Conservation (phyloP, 2,329 filamentous ascomycete genomes). For the Ceratocystis eucalypticola region DNA sequence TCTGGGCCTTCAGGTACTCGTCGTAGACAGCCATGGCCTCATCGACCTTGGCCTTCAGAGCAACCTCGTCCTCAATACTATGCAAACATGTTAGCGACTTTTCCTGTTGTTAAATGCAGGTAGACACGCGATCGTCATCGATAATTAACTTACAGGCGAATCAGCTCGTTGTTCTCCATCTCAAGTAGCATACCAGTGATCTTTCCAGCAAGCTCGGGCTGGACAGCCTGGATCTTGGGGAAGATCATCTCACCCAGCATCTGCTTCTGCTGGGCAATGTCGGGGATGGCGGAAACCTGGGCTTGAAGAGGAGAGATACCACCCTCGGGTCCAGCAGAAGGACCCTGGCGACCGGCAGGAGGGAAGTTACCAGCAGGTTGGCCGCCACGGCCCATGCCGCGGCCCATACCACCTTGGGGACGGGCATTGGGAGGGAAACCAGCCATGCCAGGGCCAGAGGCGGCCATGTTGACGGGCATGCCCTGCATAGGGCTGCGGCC, state of each 20-base stretch:
- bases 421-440: constrained; percentile 45
- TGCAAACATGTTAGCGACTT: constrained; percentile 14
- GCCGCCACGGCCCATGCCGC: constrained; percentile 32
- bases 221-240: constrained; percentile 92
- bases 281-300: constrained; percentile 43
- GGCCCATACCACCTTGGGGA: constrained; percentile 38
- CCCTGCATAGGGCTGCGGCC: constrained; percentile 62
- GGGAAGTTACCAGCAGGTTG: constrained; percentile 30
- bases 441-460: constrained; percentile 38
- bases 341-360: constrained; percentile 35
- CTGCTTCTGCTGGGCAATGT: constrained; percentile 84
- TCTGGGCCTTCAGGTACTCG: constrained; percentile 90
- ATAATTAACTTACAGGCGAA: constrained; percentile 69
- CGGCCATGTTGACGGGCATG: constrained; percentile 52
- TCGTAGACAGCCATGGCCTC: constrained; percentile 96
- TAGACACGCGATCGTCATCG: not conserved
- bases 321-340: constrained; percentile 10
- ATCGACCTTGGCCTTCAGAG: constrained; percentile 89
- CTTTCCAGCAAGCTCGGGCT: constrained; percentile 94
- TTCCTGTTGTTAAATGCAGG: constrained; percentile 20
- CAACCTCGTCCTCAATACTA: constrained; percentile 77
- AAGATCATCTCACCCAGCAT: constrained; percentile 95
- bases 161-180: constrained; percentile 93
- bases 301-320: constrained; percentile 33
- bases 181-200: constrained; percentile 99